Conservation (phyloP, 2,329 filamentous ascomycete genomes). For the Aurifilum marmelostoma region DNA sequence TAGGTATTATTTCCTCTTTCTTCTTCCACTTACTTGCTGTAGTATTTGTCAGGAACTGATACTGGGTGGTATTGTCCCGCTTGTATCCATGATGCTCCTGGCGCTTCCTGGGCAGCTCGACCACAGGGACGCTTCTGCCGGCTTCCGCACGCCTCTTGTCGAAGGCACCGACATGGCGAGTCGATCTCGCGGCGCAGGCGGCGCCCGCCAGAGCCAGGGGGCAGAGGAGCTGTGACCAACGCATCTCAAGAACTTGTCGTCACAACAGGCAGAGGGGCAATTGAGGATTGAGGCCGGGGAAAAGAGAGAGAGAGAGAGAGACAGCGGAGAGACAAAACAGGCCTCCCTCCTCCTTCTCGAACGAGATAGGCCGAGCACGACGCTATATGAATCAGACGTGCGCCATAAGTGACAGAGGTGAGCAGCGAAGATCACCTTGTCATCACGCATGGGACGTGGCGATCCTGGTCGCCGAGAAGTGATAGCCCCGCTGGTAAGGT, state of each 20-base stretch:
- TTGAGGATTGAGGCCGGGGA: not conserved
- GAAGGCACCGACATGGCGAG: constrained; percentile 27
- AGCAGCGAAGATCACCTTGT: constrained; percentile 2
- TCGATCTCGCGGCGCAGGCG: constrained; percentile 22
- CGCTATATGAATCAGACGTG: constrained; percentile 1
- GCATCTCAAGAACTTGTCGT: constrained; percentile 20
- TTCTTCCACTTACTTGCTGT: constrained; percentile 29
- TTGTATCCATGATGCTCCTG: constrained; percentile 22
- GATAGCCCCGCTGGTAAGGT: not conserved
- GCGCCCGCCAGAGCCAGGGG: constrained; percentile 20
- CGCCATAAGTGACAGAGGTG: not conserved
- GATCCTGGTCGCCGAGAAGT: not conserved
- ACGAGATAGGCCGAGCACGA: not conserved
- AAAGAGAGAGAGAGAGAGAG: not conserved
- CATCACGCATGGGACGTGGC: not conserved
- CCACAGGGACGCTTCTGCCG: constrained; percentile 4
- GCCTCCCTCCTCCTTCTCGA: not conserved
- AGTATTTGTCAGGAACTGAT: constrained; percentile 27
- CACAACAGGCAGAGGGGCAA: not conserved
- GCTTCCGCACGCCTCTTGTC: constrained; percentile 20
- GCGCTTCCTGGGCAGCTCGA: constrained; percentile 10
- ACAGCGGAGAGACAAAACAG: not conserved
- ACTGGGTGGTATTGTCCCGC: constrained; percentile 20
- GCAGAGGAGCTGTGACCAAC: constrained; percentile 19
- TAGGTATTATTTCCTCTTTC: too few relatives aligned